Conservation (phyloP, 345 rosid species). For the Dipteronia dyeriana region DNA sequence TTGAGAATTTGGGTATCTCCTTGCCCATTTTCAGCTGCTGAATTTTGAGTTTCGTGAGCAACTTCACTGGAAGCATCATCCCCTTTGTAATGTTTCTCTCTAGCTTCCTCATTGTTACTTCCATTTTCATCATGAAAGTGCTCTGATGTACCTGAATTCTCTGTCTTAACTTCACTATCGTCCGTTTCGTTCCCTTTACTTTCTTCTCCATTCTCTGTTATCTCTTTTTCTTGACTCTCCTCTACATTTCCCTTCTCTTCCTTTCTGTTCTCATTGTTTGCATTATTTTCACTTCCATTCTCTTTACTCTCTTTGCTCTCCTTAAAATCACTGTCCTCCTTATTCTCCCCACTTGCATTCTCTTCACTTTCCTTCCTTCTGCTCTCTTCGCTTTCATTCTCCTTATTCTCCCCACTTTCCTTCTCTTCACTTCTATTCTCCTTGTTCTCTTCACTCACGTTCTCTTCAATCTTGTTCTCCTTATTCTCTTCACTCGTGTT, state of each 20-base stretch:
- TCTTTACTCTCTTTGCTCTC: neutral
- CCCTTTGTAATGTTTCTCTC: conserved; percentile 79
- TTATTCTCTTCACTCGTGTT: conserved; percentile 22
- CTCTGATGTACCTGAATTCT: conserved; percentile 32
- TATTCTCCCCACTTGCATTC: neutral
- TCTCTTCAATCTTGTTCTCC: conserved; percentile 4
- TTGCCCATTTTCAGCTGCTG: conserved; percentile 32
- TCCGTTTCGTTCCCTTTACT: conserved; percentile 4
- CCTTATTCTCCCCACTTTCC: neutral
- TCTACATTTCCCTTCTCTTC: conserved; percentile 3
- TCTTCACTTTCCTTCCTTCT: neutral
- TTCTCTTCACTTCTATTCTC: neutral
- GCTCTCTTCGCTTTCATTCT: neutral
- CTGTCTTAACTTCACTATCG: conserved; percentile 19
- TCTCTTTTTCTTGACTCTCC: conserved; percentile 1
- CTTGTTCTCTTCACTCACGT: neutral
- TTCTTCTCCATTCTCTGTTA: conserved; percentile 4
- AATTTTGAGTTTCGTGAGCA: conserved; percentile 46
- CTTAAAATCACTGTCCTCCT: neutral
- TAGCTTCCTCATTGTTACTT: conserved; percentile 47
- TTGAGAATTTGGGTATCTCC: conserved; percentile 27
- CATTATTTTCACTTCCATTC: neutral
- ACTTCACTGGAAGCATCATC: conserved; percentile 87
- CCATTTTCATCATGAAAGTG: conserved; percentile 49
- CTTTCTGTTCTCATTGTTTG: neutral